These are phyloP conservation scores for Microbotryum silenes-acaulis DNA, from an alignment of 1,284 basidiomycete genomes.

Conservation along the genomic window DNA sequence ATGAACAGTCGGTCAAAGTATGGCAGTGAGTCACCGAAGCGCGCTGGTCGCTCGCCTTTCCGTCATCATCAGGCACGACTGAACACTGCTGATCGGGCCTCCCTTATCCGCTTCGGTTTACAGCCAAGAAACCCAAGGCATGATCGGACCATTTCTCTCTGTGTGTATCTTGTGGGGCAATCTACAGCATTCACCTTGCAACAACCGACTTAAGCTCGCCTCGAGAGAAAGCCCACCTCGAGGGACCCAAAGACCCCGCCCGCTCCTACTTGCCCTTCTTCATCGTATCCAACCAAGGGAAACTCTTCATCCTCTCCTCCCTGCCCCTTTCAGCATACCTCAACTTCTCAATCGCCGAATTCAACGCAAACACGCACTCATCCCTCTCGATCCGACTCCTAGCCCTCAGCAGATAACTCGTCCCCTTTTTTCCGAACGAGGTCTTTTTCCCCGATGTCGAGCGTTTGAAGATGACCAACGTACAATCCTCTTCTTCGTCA, in stretches of 20 bases:
- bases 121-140: slow-evolving; percentile 74
- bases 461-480: slow-evolving; percentile 27
- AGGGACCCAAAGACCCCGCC: too few species aligned
- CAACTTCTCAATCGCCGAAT: slow-evolving; percentile 25
- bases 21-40: slow-evolving; percentile 57
- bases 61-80: too few species aligned
- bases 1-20: slow-evolving; percentile 81
- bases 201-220: too few species aligned
- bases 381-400: slow-evolving; percentile 30
- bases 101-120: not conserved
- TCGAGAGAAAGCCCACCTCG: too few species aligned
- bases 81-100: too few species aligned
- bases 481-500: slow-evolving; percentile 34
- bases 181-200: too few species aligned
- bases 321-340: slow-evolving; percentile 20
- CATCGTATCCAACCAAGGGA: slow-evolving; percentile 19
- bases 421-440: slow-evolving; percentile 20
- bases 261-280: not conserved
- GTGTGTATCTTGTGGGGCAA: too few species aligned
- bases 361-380: slow-evolving; percentile 31
- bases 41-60: not conserved
- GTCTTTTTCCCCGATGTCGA: slow-evolving; percentile 9
- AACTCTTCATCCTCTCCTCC: slow-evolving; percentile 27
- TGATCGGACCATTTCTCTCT: slow-evolving; percentile 8
- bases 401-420: slow-evolving; percentile 22